Evolutionary conservation across 139 green algal species (phyloP).

Genomic region (Diplosphaera chodatii): DNA sequence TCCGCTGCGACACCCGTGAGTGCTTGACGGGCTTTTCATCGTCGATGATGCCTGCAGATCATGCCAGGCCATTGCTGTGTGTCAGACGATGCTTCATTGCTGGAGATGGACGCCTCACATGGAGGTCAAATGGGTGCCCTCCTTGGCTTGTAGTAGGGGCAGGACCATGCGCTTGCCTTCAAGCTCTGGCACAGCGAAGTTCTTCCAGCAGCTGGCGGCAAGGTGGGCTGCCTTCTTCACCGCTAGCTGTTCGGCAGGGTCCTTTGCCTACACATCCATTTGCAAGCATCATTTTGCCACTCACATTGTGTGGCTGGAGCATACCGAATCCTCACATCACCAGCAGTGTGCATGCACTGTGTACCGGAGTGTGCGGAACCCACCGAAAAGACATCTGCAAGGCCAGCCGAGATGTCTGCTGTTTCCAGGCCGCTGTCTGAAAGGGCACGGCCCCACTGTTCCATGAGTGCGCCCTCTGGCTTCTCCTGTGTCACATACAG

Average conservation of each 20-base stretch:
- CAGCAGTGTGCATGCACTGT: no score
- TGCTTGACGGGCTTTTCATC: slow-evolving; percentile 88
- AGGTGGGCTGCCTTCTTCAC: slow-evolving; percentile 85
- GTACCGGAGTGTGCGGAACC: no score
- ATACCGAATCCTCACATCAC: no score
- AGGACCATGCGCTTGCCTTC: slow-evolving; percentile 45
- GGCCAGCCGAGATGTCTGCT: slow-evolving; percentile 35
- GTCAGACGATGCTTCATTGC: no score
- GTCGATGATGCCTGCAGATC: slow-evolving; percentile 63
- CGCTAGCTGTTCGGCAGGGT: slow-evolving; percentile 71
- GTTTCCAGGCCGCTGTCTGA: slow-evolving; percentile 23
- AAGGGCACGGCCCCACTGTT: slow-evolving; percentile 41
- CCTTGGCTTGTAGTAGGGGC: no score
- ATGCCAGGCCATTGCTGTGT: no score
- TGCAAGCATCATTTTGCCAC: no score
- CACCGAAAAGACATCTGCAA: slow-evolving; percentile 61
- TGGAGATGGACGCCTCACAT: no score
- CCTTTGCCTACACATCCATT: slow-evolving; percentile 47
- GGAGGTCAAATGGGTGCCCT: no score
- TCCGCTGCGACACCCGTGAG: slow-evolving; percentile 65
- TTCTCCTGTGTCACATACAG: slow-evolving; percentile 45
- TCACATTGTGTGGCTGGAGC: no score
- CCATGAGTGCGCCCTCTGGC: slow-evolving; percentile 52
- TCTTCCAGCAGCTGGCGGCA: slow-evolving; percentile 54
- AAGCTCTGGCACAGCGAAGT: slow-evolving; percentile 65